phyloP scores from a whole-genome alignment of 768 basidiomycete species.

The Lyophyllum decastes region DNA sequence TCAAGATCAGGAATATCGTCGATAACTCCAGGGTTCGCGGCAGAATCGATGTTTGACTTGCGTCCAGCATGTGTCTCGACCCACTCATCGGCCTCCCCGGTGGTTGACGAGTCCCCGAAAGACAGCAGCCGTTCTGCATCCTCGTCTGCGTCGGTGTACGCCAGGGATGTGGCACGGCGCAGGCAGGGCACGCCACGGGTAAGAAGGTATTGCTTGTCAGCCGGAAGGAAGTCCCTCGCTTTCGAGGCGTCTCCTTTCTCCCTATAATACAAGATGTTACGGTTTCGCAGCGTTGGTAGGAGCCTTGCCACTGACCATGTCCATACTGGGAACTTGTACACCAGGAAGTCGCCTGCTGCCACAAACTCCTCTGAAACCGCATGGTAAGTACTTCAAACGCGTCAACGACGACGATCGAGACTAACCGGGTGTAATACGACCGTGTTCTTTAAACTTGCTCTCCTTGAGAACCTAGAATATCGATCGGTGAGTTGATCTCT shows the following conservation, averaged over 20 bases:
- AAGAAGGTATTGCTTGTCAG: conserved; percentile 95
- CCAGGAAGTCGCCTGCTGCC: conserved; percentile 94
- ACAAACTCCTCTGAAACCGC: conserved; percentile 85
- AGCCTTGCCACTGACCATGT: conserved; percentile 66
- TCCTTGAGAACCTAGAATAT: conserved; percentile 84
- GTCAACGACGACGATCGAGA: conserved; percentile 13
- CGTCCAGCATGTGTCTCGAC: conserved; percentile 96
- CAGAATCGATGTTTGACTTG: conserved; percentile 49
- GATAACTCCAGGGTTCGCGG: conserved; percentile 64
- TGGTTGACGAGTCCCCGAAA: conserved; percentile 66
- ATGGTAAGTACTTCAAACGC: conserved; percentile 19
- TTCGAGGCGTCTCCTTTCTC: conserved; percentile 89
- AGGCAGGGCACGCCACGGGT: conserved; percentile 97
- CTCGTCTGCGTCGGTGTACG: conserved; percentile 95
- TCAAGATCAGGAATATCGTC: conserved; percentile 90
- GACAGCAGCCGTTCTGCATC: conserved; percentile 91
- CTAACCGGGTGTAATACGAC: conserved; percentile 90
- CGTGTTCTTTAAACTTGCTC: conserved; percentile 99
- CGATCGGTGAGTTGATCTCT: conserved; percentile 33
- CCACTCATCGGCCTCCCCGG: conserved; percentile 84
- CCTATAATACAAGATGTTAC: conserved; percentile 46
- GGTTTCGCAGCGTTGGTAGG: background rate
- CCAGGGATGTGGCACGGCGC: conserved; percentile 86
- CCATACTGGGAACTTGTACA: conserved; percentile 99
- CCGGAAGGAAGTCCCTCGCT: conserved; percentile 88